Evolutionary conservation across 352 stramenopile genomes (phyloP).

Genomic region (Elongisporangium undulatum): DNA sequence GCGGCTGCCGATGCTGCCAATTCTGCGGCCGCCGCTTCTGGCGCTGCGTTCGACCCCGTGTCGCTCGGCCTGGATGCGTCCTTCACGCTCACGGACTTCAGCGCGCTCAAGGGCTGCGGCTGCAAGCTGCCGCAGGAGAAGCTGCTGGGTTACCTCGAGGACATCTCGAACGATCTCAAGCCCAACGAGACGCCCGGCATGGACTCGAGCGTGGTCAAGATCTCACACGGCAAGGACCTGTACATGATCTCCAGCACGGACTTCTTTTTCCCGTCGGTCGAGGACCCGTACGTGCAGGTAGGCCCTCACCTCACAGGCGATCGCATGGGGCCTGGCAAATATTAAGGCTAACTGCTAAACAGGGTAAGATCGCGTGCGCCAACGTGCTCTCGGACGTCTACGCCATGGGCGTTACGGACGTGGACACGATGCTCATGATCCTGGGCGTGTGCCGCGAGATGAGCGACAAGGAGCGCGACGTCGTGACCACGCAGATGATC

Average conservation of each 20-base stretch:
- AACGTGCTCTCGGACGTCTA: constrained; percentile 96
- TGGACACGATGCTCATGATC: constrained; percentile 96
- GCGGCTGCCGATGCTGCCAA: constrained; percentile 2
- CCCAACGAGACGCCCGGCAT: constrained; percentile 89
- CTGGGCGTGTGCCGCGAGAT: constrained; percentile 92
- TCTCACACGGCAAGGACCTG: constrained; percentile 72
- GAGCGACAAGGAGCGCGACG: constrained; percentile 86
- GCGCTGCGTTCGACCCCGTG: constrained; percentile 45
- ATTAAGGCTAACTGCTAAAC: too few relatives aligned
- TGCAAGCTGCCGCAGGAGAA: constrained; percentile 95
- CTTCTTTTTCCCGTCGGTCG: constrained; percentile 95
- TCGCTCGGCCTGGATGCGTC: constrained; percentile 61
- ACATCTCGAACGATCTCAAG: constrained; percentile 88
- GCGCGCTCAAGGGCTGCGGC: constrained; percentile 92
- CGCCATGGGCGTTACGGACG: constrained; percentile 91
- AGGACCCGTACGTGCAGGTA: constrained; percentile 89
- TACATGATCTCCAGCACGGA: constrained; percentile 93
- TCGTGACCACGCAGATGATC: constrained; percentile 94
- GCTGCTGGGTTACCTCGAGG: constrained; percentile 89
- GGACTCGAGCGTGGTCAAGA: constrained; percentile 90
- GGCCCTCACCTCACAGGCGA: too few relatives aligned
- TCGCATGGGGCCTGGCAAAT: background rate
- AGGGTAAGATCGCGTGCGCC: constrained; percentile 91
- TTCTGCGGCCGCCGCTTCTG: constrained; percentile 1
- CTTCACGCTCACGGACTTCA: constrained; percentile 84